These are phyloP conservation scores for Xenoacremonium recifei DNA, from an alignment of 2,329 filamentous ascomycete species.

Conservation along the genomic window DNA sequence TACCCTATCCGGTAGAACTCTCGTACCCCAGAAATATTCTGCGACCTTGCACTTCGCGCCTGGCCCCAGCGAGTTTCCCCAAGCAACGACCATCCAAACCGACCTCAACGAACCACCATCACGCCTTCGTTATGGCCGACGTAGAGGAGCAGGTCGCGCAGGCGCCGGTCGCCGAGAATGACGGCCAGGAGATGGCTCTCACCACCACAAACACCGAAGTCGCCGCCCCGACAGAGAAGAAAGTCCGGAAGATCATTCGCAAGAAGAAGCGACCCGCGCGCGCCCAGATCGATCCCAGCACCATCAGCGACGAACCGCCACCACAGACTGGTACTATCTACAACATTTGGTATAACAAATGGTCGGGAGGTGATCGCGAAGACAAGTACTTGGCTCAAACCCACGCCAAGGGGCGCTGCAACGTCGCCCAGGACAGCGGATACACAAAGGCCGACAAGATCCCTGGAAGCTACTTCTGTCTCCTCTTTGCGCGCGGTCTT, in stretches of 20 bases:
- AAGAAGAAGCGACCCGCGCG: conserved; percentile 85
- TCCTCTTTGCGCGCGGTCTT: conserved; percentile 82
- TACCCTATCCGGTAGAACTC: conserved; percentile 17
- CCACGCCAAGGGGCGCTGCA: conserved; percentile 81
- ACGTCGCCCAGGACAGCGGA: conserved; percentile 74
- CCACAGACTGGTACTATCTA: conserved; percentile 93
- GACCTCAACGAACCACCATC: conserved; percentile 5
- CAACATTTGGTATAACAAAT: conserved; percentile 98
- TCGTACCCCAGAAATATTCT: conserved; percentile 21
- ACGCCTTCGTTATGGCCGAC: conserved; percentile 30
- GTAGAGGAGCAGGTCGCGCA: conserved; percentile 24
- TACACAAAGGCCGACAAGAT: conserved; percentile 78
- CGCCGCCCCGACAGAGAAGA: conserved; percentile 54
- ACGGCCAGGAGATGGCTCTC: conserved; percentile 29
- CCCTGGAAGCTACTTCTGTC: conserved; percentile 83
- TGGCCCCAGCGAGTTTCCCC: conserved; percentile 14
- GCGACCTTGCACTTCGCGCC: conserved; percentile 26
- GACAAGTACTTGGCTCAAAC: conserved; percentile 85
- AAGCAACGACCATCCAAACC: conserved; percentile 22
- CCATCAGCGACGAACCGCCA: conserved; percentile 79
- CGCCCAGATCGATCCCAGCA: conserved; percentile 83
- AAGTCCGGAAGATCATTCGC: conserved; percentile 85
- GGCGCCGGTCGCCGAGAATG: conserved; percentile 25
- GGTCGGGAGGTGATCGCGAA: conserved; percentile 92
- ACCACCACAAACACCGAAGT: conserved; percentile 42